Evolutionary conservation across 441 rosid species (phyloP), one percentile per base, ranked within the genome.

Genomic region (Flueggea neowawraea): DNA sequence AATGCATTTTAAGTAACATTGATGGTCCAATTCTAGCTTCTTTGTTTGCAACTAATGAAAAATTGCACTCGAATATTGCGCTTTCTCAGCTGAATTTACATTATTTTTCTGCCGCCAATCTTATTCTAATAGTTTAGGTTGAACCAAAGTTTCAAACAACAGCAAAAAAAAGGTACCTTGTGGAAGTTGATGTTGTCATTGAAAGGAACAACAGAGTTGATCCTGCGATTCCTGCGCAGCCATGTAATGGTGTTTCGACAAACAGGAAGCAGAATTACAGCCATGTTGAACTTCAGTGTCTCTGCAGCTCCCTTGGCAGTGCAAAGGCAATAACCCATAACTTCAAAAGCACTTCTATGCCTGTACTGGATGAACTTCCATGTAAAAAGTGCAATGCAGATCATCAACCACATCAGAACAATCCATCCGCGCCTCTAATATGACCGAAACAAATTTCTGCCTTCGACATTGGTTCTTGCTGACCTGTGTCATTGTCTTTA

Each of bases 231-330:
- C 62, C 69, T 66, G 41, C 87, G 79, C 12, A 80, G 80, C 77
- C 80, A 72, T 0, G 88, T 83, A 52, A 83, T 57, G 0, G 82
- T 68, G 51, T 76, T 78, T 44, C 85, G 81, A 58, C 80, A 72
- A 31, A 80, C 85, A 0, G 87, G 87, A 39, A 82, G 79, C 39
- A 82, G 79, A 48, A 82, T 74, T 6, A 80, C 55, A 55, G 87
- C 87, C 87, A 82, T 82, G 64, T 82, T 82, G 67, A 80, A 57
- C 57, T 82, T 80, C 28, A 83, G 73, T 12, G 87, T 83, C 66
- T 83, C 88, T 6, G 88, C 88, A 0, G 88, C 83, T 55, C 85
- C 85, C n/a, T 83, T 80, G 17, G 88, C 85, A 0, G 85, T 78
- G 66, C 76, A 71, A 41, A 83, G 79, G 58, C 88, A 83, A 41